Percentiles rank a stretch among this genome's conserved stretches.
Conservation (phyloP, 352 stramenopile genomes). For the Phytophthora vignae region DNA sequence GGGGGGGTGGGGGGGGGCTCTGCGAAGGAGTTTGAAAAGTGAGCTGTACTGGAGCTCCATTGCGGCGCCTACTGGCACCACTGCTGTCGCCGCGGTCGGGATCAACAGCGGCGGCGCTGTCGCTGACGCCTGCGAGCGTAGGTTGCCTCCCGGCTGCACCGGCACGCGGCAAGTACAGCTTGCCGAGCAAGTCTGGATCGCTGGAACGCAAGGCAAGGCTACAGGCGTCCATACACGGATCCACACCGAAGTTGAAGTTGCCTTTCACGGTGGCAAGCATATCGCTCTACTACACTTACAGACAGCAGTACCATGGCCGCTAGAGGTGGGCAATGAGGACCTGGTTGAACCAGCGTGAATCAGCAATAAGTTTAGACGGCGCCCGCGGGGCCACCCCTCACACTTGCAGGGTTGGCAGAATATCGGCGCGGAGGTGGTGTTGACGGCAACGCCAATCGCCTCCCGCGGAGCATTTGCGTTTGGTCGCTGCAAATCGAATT, state of each 20-base stretch:
- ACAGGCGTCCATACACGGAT: slow-evolving; percentile 7
- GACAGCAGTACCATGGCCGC: too few species aligned
- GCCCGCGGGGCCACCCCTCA: too few species aligned
- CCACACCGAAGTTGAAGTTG: slow-evolving; percentile 29
- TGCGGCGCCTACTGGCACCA: too few species aligned
- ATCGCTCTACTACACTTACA: too few species aligned
- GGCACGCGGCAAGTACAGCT: slow-evolving; percentile 18
- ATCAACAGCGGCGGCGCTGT: too few species aligned
- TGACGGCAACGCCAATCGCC: slow-evolving; percentile 14
- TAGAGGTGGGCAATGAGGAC: background rate
- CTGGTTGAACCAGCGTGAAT: background rate
- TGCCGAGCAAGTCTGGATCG: background rate
- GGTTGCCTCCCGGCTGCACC: slow-evolving; percentile 7
- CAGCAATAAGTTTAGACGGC: too few species aligned
- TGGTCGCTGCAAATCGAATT: slow-evolving; percentile 23
- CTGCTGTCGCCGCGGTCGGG: too few species aligned
- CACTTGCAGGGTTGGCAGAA: background rate
- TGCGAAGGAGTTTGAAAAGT: too few species aligned
- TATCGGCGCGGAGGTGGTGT: background rate
- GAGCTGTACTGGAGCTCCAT: too few species aligned
- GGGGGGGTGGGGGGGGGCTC: too few species aligned
- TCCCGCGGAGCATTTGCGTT: slow-evolving; percentile 20
- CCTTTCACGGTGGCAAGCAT: slow-evolving; percentile 20
- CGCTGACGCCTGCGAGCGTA: too few species aligned
- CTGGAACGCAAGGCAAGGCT: slow-evolving; percentile 18